Base-by-base conservation (phyloP, 108 stramenopile species). In the Discostella stelligeroides region DNA sequence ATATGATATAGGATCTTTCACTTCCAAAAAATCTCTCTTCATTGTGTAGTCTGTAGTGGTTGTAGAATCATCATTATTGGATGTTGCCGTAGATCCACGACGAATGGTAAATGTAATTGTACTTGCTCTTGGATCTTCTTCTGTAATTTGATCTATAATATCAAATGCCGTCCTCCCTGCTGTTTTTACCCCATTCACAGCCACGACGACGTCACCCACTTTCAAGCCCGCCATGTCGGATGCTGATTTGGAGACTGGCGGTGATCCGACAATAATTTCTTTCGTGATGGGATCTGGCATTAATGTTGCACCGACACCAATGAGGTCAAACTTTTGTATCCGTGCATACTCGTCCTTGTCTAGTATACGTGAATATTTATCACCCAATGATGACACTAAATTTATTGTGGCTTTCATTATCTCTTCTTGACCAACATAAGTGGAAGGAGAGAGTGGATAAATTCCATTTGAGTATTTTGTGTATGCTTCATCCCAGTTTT, bases 301-400 rank as follows among this genome's bases (percentile, higher is more conserved):
- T 21, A 94, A 75, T 40, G 88, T 94, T 10, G 83, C 91, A 14
- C 92, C 95, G 4, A 96, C 90, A 4, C 95, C 95, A 63, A 94
- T 90, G 50, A 92, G 63, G 64, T 94, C 95, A 69, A 75, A 96
- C 49, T 90, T 92, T 76, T 92, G 90, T 63, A 94, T 92, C 34
- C 77, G 75, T 1, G 84, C 56, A 61, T 94, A 92, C 39, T 78
- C 73, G 11, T 82, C 68, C 43, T 47, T 67, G 46, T 86, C 84
- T 17, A 96, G 48, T 21, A 92, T 48, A 13, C 92, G 80, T 4
- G 92, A 85, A 72, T 94, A 96, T 43, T 86, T 89, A 76, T 96
- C 95, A 1, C 81, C 86, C 18, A 96, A 70, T 29, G 82, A 78
- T 40, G 74, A 54, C 0, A 91, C 82, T 85, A 94, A 86, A 62